Base-by-base conservation (phyloP, 2,329 filamentous ascomycete species). In the Aspergillus ochraceus region DNA sequence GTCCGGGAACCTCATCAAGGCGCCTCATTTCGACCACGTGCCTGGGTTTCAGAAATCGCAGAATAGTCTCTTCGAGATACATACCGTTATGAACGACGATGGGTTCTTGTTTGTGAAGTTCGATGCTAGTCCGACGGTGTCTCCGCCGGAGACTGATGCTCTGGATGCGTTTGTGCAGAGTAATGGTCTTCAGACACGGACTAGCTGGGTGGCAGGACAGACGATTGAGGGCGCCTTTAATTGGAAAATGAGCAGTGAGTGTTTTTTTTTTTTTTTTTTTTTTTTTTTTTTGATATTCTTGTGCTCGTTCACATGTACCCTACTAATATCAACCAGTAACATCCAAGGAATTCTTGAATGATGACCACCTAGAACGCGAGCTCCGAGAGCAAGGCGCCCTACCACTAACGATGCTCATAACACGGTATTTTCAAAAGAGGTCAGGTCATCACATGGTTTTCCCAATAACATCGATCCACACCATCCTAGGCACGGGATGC, bases 1-100 rank as follows among this genome's bases (percentile, higher is more conserved):
- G 2, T 79, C 77, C 29, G 86, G 85, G 14, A 81, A 83, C 52
- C 76, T 88, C 2, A 81, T 85, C 26, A 88, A 87, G 69, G 85
- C 86, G 1, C 85, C 85, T 0, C 80, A 82, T 2, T 88, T 86
- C 66, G 79, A 86, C 46, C 79, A 82, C 20, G 72, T 87, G 1
- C 74, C 78, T 2, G 83, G 81, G 9, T 88, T 88, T 65, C 81
- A 86, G 64, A 84, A 81, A 71, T 74, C 76, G 11, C 74, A 83
- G 68, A 87, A 88, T 62, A 78, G 81, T 6, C 77, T 88, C 0
- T 81, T 87, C 60, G 68, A 71, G 55, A 67, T 76, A 22, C 70
- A 71, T 29, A 56, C 67, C 0, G 54, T 57, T 49, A 68, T 64
- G 5, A 71, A 61, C 10, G 57, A 60, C 1, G 51, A 63, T 14